phyloP scores from a whole-genome alignment of 495 filamentous ascomycete species.

The Xylaria grammica region DNA sequence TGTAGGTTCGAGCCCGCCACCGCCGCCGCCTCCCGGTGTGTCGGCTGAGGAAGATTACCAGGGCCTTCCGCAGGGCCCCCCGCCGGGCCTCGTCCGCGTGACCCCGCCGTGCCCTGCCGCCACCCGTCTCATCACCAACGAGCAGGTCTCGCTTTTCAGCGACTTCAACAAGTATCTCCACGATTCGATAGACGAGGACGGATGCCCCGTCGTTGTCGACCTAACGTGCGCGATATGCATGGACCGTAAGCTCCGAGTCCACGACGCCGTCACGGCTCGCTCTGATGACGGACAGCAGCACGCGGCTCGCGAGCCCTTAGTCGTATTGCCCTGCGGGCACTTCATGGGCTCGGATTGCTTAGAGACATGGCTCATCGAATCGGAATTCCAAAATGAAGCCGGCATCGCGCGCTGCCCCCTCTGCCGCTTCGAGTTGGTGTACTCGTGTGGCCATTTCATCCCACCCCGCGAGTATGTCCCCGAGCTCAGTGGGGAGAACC shows the following conservation, averaged over 20 bases:
- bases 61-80: conserved; percentile 61
- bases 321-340: conserved; percentile 32
- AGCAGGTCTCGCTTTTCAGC: conserved; percentile 69
- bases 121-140: conserved; percentile 58
- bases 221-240: conserved; percentile 25
- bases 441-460: neutral
- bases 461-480: neutral
- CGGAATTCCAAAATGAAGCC: neutral
- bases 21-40: neutral
- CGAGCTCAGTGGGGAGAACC: neutral
- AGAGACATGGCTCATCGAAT: neutral
- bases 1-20: neutral
- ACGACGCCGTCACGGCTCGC: conserved; percentile 23
- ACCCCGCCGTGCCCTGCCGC: conserved; percentile 63
- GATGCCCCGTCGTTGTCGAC: conserved; percentile 48
- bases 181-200: conserved; percentile 76
- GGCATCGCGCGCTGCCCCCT: neutral
- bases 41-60: conserved; percentile 32
- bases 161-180: conserved; percentile 77
- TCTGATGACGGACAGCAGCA: conserved; percentile 17
- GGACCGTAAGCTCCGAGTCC: conserved; percentile 31
- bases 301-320: neutral
- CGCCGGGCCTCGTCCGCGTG: conserved; percentile 40
- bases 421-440: conserved; percentile 5
- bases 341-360: conserved; percentile 25